Conservation (phyloP, 164 flowering plant species). For the Umbilicus rupestris region DNA sequence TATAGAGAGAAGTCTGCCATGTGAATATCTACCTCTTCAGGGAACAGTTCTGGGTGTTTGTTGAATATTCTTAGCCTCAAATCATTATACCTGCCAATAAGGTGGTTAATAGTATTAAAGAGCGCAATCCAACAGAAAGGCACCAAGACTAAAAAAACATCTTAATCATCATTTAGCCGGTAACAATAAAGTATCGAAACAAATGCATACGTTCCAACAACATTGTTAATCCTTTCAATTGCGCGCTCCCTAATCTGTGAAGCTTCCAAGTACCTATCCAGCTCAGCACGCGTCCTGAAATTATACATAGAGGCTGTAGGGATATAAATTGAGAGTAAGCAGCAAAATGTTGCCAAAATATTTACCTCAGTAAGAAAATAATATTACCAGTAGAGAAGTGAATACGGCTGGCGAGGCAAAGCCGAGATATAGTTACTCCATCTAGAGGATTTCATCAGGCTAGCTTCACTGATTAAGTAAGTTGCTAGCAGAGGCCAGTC, state of each 20-base stretch:
- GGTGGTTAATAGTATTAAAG: conserved; percentile 8
- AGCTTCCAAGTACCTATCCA: conserved; percentile 82
- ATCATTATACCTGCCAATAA: conserved; percentile 67
- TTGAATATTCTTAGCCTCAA: conserved; percentile 74
- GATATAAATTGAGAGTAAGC: conserved; percentile 40
- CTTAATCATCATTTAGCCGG: background rate
- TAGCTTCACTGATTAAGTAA: conserved; percentile 88
- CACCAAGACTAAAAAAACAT: background rate
- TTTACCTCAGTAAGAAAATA: background rate
- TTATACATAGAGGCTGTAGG: conserved; percentile 47
- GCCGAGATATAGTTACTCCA: conserved; percentile 91
- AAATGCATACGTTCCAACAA: conserved; percentile 74
- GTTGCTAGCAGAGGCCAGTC: conserved; percentile 97
- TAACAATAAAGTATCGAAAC: background rate
- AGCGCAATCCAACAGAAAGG: background rate
- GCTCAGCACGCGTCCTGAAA: conserved; percentile 89
- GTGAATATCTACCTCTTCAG: conserved; percentile 59
- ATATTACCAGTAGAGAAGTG: conserved; percentile 80
- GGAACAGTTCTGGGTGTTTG: conserved; percentile 73
- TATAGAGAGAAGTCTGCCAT: background rate
- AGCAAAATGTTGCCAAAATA: conserved; percentile 10
- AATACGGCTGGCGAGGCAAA: conserved; percentile 86
- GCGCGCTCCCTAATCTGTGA: conserved; percentile 86
- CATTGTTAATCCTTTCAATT: conserved; percentile 78
- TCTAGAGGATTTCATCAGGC: conserved; percentile 54